Conservation (phyloP, 169 alveolate genomes). For the Cryptosporidium felis region DNA sequence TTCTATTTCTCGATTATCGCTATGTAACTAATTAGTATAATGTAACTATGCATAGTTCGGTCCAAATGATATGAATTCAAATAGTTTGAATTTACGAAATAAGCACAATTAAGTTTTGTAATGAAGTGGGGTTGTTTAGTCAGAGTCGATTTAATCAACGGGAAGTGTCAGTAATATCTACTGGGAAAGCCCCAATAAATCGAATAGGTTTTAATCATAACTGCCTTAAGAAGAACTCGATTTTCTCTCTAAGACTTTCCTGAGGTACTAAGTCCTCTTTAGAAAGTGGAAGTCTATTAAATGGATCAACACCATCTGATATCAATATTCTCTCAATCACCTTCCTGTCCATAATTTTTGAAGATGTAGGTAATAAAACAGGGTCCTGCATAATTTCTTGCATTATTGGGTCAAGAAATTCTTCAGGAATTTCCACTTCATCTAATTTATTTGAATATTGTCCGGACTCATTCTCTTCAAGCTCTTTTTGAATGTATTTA, state of each 20-base stretch:
- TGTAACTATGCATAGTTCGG: no score
- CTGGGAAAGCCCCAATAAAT: no score
- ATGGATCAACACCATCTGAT: constrained; percentile 92
- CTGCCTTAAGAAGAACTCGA: constrained; percentile 76
- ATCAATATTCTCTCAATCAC: constrained; percentile 90
- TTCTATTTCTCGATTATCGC: no score
- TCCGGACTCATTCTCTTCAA: constrained; percentile 69
- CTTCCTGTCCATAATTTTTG: constrained; percentile 87
- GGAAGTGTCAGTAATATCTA: no score
- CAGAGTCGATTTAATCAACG: no score
- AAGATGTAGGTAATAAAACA: constrained; percentile 89
- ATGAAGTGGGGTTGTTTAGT: no score
- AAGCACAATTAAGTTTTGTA: no score
- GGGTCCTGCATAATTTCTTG: constrained; percentile 92
- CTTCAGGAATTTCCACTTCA: constrained; percentile 87
- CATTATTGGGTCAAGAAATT: constrained; percentile 90
- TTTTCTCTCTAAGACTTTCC: constrained; percentile 84
- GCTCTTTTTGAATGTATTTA: constrained; percentile 51
- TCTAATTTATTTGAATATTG: constrained; percentile 42
- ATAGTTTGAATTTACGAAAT: no score
- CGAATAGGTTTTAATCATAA: no score
- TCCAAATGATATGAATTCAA: no score
- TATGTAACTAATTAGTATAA: no score
- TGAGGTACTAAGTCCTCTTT: constrained; percentile 87
- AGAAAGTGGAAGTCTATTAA: constrained; percentile 88